Evolutionary conservation across 129 eudicot species (phyloP), one percentile per base, ranked within the genome.

Genomic region (Lonicera japonica): DNA sequence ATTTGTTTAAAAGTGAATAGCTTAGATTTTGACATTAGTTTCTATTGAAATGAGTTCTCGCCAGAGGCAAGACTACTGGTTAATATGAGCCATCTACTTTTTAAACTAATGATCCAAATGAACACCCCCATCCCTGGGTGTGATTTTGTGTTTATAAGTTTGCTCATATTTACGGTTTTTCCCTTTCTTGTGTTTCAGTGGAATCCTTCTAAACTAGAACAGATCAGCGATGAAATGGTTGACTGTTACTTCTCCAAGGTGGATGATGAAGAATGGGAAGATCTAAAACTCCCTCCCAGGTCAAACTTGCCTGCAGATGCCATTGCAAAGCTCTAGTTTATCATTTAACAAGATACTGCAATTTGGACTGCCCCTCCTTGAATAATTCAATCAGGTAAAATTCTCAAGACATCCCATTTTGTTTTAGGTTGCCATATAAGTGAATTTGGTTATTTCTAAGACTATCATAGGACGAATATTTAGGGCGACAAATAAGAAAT

Each of bases 121-220:
- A n/a, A n/a, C n/a, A n/a, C n/a, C n/a, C n/a, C 6, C 36, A 29
- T 29, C 36, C 2, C 36, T 1, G 6, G 6, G 36, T 29, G 36
- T 6, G 36, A 29, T 29, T 29, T 29, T 29, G 36, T 29, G 36
- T 29, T 29, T 29, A 29, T 1, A 1, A 29, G 36, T 29, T 29
- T 29, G 36, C 36, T 29, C 36, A 29, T 29, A 29, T 29, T 14
- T 43, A 43, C 14, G 14, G 50, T 43, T 43, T 43, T 43, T 4
- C 50, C 16, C 19, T 41, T 13, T n/a, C 14, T 15, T n/a, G n/a
- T 5, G 0, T 74, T 68, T 43, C 73, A 90, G 97, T 90, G 97
- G 98, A 67, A 84, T 17, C 98, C 98, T 41, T 82, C 96, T 25
- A 78, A 74, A 50, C 58, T 92, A 20, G 96, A 92, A 80, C 70